A percentile compares a stretch with the other conserved stretches of the same genome.
Evolutionary conservation across 106 monocot genomes (phyloP).

Genomic region (Phalaenopsis aphrodite): DNA sequence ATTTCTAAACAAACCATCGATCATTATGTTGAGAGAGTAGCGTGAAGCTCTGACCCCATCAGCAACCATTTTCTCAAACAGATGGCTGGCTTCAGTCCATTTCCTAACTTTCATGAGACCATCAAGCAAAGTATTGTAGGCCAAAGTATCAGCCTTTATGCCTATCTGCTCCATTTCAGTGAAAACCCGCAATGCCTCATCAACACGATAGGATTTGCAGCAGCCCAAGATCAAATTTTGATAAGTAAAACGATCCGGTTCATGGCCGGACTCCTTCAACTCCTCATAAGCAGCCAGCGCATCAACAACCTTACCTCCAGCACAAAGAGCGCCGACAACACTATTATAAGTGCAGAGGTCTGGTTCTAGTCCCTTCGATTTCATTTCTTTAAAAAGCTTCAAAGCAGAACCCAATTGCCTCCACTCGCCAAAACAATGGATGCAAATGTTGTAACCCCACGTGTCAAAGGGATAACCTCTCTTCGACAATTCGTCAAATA

Average conservation of each 20-base stretch:
- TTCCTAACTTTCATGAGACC: slow-evolving; percentile 73
- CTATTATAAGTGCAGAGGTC: slow-evolving; percentile 81
- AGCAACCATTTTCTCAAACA: slow-evolving; percentile 84
- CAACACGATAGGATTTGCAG: slow-evolving; percentile 39
- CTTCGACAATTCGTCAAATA: slow-evolving; percentile 66
- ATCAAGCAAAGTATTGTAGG: slow-evolving; percentile 71
- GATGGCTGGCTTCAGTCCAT: slow-evolving; percentile 58
- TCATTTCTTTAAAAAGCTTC: slow-evolving; percentile 71
- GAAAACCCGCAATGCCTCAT: slow-evolving; percentile 60
- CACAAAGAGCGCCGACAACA: slow-evolving; percentile 39
- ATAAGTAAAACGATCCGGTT: slow-evolving; percentile 61
- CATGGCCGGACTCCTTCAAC: slow-evolving; percentile 56
- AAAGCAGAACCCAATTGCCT: slow-evolving; percentile 40
- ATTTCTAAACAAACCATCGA: slow-evolving; percentile 78
- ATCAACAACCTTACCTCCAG: slow-evolving; percentile 37
- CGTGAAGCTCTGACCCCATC: slow-evolving; percentile 55
- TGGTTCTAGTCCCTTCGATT: slow-evolving; percentile 21
- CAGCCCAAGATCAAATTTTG: slow-evolving; percentile 52
- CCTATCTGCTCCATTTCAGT: slow-evolving; percentile 47
- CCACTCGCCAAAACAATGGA: slow-evolving; percentile 66
- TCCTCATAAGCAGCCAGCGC: slow-evolving; percentile 55
- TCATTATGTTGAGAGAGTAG: slow-evolving; percentile 74
- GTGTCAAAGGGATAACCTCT: slow-evolving; percentile 31
- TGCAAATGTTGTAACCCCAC: slow-evolving; percentile 54
- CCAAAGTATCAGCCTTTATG: slow-evolving; percentile 35